Conservation (phyloP, 2,329 filamentous ascomycete species). For the Botrytis cinerea region DNA sequence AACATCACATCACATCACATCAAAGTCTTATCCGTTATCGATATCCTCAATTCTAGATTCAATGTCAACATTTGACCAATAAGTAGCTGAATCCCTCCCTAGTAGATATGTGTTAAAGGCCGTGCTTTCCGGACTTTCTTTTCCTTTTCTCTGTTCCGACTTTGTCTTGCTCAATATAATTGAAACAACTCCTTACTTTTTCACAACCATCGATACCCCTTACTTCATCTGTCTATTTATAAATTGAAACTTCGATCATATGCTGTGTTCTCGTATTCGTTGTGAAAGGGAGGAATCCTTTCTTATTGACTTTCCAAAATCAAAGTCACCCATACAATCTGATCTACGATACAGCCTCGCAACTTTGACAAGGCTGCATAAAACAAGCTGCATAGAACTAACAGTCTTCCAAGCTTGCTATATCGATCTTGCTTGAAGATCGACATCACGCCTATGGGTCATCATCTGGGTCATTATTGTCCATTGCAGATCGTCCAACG, state of each 20-base stretch:
- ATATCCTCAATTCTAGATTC: conserved; percentile 16
- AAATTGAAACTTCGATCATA: conserved; percentile 6
- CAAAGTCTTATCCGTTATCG: conserved; percentile 19
- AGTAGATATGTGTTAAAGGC: background rate
- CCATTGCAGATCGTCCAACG: background rate
- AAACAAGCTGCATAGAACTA: conserved; percentile 8
- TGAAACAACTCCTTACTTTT: conserved; percentile 16
- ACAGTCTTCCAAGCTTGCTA: background rate
- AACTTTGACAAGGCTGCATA: background rate
- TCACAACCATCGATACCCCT: conserved; percentile 1
- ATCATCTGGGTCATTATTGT: background rate
- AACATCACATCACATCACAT: background rate
- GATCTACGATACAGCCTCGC: background rate
- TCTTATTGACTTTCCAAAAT: background rate
- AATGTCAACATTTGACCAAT: background rate
- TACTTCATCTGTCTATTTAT: conserved; percentile 2
- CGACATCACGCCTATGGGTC: conserved; percentile 1
- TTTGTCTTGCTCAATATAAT: conserved; percentile 4
- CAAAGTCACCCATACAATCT: background rate
- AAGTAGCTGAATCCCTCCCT: background rate
- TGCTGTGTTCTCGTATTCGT: conserved; percentile 1
- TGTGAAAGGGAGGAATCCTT: background rate
- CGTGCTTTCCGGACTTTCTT: background rate
- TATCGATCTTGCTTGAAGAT: conserved; percentile 3
- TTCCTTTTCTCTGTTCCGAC: background rate